These are phyloP conservation scores for Hyphopichia wangnamkhiaoensis DNA, from an alignment of 1,139 yeast species.

Conservation along the genomic window DNA sequence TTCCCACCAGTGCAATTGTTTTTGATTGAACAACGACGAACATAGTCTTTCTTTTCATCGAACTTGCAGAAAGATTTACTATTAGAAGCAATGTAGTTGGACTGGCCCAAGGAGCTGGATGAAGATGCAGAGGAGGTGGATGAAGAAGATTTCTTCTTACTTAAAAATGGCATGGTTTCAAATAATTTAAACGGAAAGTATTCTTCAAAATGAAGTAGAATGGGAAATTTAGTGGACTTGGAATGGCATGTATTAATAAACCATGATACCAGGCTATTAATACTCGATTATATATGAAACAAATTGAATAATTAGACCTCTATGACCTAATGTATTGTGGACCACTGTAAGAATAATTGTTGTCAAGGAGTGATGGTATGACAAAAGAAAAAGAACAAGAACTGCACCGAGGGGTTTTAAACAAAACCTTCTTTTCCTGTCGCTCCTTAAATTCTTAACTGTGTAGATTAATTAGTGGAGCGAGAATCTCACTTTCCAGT, in stretches of 20 bases:
- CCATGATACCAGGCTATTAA: too few species aligned
- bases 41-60: constrained; percentile 49
- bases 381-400: too few species aligned
- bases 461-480: too few species aligned
- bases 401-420: too few species aligned
- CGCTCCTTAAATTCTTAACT: too few species aligned
- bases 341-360: too few species aligned
- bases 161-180: constrained; percentile 14
- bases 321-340: too few species aligned
- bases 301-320: too few species aligned
- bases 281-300: too few species aligned
- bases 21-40: constrained; percentile 38
- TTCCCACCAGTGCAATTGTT: constrained; percentile 15
- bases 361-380: too few species aligned
- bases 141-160: constrained; percentile 14
- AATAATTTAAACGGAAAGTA: not conserved
- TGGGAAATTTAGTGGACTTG: not conserved
- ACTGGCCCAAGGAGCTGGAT: constrained; percentile 8
- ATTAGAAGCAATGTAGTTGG: constrained; percentile 2
- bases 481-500: too few species aligned
- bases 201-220: not conserved
- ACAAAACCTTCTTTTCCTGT: too few species aligned
- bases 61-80: constrained; percentile 25
- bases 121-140: constrained; percentile 11
- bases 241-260: not conserved